Evolutionary conservation across 2,329 filamentous ascomycete species (phyloP), one percentile per base, ranked within the genome.

Genomic region (Saccharata proteae): DNA sequence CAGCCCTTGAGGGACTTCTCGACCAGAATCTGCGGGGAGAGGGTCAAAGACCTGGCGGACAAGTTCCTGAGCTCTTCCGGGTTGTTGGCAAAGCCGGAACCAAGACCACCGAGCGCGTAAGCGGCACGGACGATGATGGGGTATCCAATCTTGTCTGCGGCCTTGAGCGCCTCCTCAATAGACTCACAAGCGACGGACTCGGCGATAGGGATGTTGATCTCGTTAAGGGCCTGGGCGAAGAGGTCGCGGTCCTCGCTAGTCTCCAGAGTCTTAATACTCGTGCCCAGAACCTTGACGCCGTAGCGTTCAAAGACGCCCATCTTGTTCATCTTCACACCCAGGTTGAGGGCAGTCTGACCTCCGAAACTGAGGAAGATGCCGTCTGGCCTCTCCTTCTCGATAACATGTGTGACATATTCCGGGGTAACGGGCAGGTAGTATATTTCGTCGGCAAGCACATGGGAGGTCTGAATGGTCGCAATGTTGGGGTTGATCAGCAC

Each of bases 1-100:
- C 90, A 98, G 58, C 90, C 90, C 69, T 94, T 96, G 46, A 98
- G 75, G 31, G 85, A 93, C 64, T 96, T 96, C 68, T 98, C 90
- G 37, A 98, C 86, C 54, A 98, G 62, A 49, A 98, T 94, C 60
- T 98, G 90, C 29, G 90, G 88, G 3, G 88, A 88, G 20, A 96
- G 73, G 26, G 86, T 93, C 36, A 98, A 71, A 27, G 88, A 96
- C 42, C 84, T 77, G 40, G 90, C 86, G 43, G 86, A 80, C 70
- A 98, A 71, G 60, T 96, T 85, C 55, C 82, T 79, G 36, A 98
- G 76, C 63, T 98, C 90, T 51, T 94, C 85, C 46, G 80, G 69
- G 60, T 93, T 90, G 62, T 85, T 80, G 44, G 90, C 90, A 55
- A 98, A 98, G 32, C 90, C 90, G 41, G 86, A 94, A 38, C 90